Evolutionary conservation across 2,329 filamentous ascomycete species (phyloP), one percentile per base, ranked within the genome.

Genomic region (Fusarium sublunatum): DNA sequence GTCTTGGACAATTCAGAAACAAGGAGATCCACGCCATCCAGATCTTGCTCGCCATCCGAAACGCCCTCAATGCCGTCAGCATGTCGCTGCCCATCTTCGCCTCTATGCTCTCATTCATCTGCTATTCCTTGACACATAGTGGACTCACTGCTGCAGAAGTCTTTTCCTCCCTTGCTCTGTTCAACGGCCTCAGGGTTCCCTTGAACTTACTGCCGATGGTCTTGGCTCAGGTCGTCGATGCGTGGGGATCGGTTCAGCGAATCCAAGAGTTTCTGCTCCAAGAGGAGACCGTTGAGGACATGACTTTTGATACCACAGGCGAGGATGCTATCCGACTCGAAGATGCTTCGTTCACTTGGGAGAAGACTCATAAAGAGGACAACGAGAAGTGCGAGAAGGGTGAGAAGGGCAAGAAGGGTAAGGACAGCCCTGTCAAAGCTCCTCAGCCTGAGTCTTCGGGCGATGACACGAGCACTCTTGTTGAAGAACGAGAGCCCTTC

Each of bases 51-150:
- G 87, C 91, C 1, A 91, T 96, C 65, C 86, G 93, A 68, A 96
- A 96, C 73, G 92, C 83, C 38, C 92, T 97, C 78, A 90, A 93
- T 75, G 90, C 92, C 11, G 82, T 95, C 45, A 91, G 91, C 71
- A 86, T 96, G 84, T 90, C 92, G 1, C 84, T 97, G 72, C 94
- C 95, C 7, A 91, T 96, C 49, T 97, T 98, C 69, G 93, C 94
- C 0, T 96, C 93, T 2, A 97, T 98, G 92, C 76, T 98, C 36
- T 87, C 94, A 0, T 98, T 98, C 75, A 94, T 98, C 76, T 94
- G 92, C 0, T 90, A 87, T 69, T 88, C 87, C 1, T 77, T 89
- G 34, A 84, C 87, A 2, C 81, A 90, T 55, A 89, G 93, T 67
- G 75, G 76, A 26, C 83, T 98, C 15, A 81, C 86, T 2, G 88